Evolutionary conservation across 768 basidiomycete species (phyloP).

Genomic region (Leucosporidium yakuticum): DNA sequence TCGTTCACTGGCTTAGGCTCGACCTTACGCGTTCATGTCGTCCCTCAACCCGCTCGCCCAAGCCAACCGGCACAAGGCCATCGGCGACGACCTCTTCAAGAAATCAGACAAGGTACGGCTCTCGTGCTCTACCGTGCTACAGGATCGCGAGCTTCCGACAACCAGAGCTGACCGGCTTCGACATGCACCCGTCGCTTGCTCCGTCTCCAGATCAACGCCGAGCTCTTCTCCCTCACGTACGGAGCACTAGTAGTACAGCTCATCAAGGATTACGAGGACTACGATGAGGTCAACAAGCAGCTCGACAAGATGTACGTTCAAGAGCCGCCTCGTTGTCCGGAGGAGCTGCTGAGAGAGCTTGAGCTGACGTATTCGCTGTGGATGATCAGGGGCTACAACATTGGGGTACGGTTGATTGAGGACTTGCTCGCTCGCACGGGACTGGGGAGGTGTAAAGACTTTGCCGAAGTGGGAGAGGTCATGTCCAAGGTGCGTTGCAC

Average conservation of each 20-base stretch:
- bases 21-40: neutral
- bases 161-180: neutral
- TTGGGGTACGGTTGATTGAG: slow-evolving; percentile 90
- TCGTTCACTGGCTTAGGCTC: no score
- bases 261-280: slow-evolving; percentile 98
- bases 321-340: neutral
- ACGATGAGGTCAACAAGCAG: slow-evolving; percentile 75
- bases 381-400: slow-evolving; percentile 86
- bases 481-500: slow-evolving; percentile 67
- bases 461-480: slow-evolving; percentile 90
- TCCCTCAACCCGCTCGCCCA: slow-evolving; percentile 3
- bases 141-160: neutral
- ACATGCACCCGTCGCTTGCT: neutral
- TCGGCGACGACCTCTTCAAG: slow-evolving; percentile 96
- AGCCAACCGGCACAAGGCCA: slow-evolving; percentile 51
- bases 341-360: neutral
- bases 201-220: slow-evolving; percentile 67
- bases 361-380: neutral
- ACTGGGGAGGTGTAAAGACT: slow-evolving; percentile 87
- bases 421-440: slow-evolving; percentile 91
- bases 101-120: slow-evolving; percentile 77
- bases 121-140: neutral
- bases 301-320: slow-evolving; percentile 67
- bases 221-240: slow-evolving; percentile 93
- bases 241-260: slow-evolving; percentile 96